Evolutionary conservation across 768 basidiomycete species (phyloP).

Genomic region (Serpula lacrymans): DNA sequence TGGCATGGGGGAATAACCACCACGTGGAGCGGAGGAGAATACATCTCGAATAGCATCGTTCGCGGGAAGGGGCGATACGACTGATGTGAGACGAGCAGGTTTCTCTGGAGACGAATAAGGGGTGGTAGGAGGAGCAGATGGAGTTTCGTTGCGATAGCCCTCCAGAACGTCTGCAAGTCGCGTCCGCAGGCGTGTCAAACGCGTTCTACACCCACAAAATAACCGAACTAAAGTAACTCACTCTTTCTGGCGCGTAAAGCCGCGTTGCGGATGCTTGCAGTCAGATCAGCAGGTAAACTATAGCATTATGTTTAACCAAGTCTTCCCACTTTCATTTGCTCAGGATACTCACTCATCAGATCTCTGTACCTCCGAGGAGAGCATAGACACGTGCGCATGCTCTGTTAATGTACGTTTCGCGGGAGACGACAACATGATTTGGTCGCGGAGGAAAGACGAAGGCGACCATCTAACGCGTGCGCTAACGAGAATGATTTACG

Average conservation of each 20-base stretch:
- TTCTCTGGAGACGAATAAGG: conserved; percentile 23
- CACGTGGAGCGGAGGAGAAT: conserved; percentile 31
- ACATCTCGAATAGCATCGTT: conserved; percentile 55
- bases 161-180: conserved; percentile 50
- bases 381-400: conserved; percentile 22
- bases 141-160: conserved; percentile 53
- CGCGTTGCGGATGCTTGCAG: conserved; percentile 51
- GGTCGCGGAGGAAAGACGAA: too few species aligned
- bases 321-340: conserved; percentile 7
- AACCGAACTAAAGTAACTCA: conserved; percentile 29
- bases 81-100: conserved; percentile 19
- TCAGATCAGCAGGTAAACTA: conserved; percentile 48
- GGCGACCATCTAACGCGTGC: too few species aligned
- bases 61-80: conserved; percentile 43
- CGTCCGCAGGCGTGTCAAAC: conserved; percentile 24
- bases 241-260: conserved; percentile 61
- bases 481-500: too few species aligned
- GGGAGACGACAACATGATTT: conserved; percentile 18
- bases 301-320: conserved; percentile 10
- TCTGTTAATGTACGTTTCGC: conserved; percentile 36
- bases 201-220: conserved; percentile 17
- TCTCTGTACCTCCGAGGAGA: conserved; percentile 19
- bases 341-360: conserved; percentile 20
- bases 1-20: conserved; percentile 26
- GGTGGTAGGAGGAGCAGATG: conserved; percentile 16